These are phyloP conservation scores for Excoecaria agallocha DNA, from an alignment of 345 rosid species.

Conservation along the genomic window DNA sequence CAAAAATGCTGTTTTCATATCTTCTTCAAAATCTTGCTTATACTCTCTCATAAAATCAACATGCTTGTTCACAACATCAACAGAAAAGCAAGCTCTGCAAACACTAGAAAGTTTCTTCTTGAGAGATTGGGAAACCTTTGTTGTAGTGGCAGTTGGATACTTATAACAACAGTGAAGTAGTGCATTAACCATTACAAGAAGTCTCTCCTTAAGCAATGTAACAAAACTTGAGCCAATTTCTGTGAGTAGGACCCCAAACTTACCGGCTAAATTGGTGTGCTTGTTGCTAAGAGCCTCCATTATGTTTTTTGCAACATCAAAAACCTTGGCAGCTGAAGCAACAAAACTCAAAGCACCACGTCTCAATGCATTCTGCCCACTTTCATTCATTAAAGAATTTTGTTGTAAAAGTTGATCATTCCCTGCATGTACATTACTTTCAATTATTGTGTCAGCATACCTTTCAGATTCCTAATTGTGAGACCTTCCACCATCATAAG, in stretches of 20 bases:
- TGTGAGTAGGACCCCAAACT: constrained; percentile 92
- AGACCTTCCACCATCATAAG: constrained; percentile 74
- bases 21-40: constrained; percentile 96
- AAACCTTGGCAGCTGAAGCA: constrained; percentile 84
- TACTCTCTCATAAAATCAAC: constrained; percentile 96
- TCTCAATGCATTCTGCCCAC: constrained; percentile 57
- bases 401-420: constrained; percentile 80
- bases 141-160: constrained; percentile 94
- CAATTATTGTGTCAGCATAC: constrained; percentile 46
- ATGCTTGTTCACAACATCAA: constrained; percentile 95
- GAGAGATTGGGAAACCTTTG: constrained; percentile 96
- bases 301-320: constrained; percentile 97
- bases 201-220: constrained; percentile 96
- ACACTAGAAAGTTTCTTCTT: constrained; percentile 98
- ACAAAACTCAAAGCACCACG: constrained; percentile 63
- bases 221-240: constrained; percentile 97
- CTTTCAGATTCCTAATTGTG: constrained; percentile 90
- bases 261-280: constrained; percentile 90
- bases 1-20: constrained; percentile 92
- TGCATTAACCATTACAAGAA: constrained; percentile 96
- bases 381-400: constrained; percentile 55
- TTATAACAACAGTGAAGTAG: constrained; percentile 96
- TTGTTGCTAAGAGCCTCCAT: constrained; percentile 97
- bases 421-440: constrained; percentile 53
- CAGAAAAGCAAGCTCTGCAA: constrained; percentile 97